A percentile compares a stretch with the other conserved stretches of the same genome.
phyloP scores from a whole-genome alignment of 306 rosid genomes.

The Quercus aquifolioides region DNA sequence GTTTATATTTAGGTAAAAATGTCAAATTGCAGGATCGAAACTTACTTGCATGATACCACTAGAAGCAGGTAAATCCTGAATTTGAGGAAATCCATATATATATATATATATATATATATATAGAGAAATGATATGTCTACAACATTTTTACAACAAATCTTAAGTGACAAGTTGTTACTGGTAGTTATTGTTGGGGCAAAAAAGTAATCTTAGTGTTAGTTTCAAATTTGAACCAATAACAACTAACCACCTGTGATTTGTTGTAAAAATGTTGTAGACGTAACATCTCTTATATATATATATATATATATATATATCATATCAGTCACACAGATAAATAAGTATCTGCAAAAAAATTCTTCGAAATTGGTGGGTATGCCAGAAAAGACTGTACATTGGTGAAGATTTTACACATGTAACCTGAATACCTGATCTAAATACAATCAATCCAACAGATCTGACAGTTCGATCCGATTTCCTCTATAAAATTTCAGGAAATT shows the following conservation, averaged over 20 bases:
- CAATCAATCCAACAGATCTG: background rate
- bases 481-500: background rate
- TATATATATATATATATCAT: slow-evolving; percentile 18
- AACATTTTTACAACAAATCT: no score
- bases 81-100: slow-evolving; percentile 4
- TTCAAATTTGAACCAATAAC: no score
- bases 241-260: no score
- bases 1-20: slow-evolving; percentile 1
- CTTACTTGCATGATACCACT: slow-evolving; percentile 95
- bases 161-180: no score
- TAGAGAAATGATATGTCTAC: no score
- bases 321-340: background rate
- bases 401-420: background rate
- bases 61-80: slow-evolving; percentile 90
- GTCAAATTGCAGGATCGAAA: slow-evolving; percentile 24
- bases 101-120: slow-evolving; percentile 16
- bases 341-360: slow-evolving; percentile 15
- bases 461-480: background rate
- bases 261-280: no score
- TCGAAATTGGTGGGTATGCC: background rate
- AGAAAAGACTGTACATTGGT: background rate
- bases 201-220: no score
- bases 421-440: background rate
- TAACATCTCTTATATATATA: slow-evolving; percentile 10
- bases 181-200: no score